Percentiles rank a stretch among this genome's conserved stretches.
Conservation (phyloP, 768 basidiomycete genomes). For the Collybiopsis luxurians region DNA sequence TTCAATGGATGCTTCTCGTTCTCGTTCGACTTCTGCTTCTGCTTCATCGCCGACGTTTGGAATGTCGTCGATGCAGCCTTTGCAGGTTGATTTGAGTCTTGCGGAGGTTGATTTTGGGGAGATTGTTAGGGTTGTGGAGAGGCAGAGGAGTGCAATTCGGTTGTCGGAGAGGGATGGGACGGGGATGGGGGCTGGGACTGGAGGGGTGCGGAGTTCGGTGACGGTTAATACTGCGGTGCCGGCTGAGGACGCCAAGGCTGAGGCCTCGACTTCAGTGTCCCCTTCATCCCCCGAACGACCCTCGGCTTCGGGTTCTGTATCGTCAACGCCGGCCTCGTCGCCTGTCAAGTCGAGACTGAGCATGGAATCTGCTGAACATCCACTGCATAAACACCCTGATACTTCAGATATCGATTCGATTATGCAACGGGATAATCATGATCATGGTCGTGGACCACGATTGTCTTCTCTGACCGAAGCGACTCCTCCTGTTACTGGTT, state of each 20-base stretch:
- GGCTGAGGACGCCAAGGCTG: too few species aligned
- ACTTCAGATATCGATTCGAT: slow-evolving; percentile 12
- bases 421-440: slow-evolving; percentile 8
- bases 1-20: slow-evolving; percentile 4
- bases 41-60: slow-evolving; percentile 11
- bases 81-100: neutral
- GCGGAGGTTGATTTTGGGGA: neutral
- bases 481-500: too few species aligned
- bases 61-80: slow-evolving; percentile 1
- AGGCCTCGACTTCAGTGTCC: too few species aligned
- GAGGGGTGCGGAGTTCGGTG: neutral
- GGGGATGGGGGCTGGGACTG: neutral
- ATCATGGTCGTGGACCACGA: slow-evolving; percentile 13
- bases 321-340: too few species aligned
- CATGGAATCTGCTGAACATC: neutral
- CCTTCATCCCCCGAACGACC: too few species aligned
- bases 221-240: neutral
- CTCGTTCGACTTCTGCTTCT: slow-evolving; percentile 8
- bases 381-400: slow-evolving; percentile 14
- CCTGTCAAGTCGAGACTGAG: slow-evolving; percentile 3
- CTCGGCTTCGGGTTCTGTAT: too few species aligned
- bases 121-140: slow-evolving; percentile 1
- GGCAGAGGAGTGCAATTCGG: neutral
- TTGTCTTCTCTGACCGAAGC: too few species aligned
- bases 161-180: neutral